phyloP scores from a whole-genome alignment of 257 asterid species.

The Solanum sparsipilum region DNA sequence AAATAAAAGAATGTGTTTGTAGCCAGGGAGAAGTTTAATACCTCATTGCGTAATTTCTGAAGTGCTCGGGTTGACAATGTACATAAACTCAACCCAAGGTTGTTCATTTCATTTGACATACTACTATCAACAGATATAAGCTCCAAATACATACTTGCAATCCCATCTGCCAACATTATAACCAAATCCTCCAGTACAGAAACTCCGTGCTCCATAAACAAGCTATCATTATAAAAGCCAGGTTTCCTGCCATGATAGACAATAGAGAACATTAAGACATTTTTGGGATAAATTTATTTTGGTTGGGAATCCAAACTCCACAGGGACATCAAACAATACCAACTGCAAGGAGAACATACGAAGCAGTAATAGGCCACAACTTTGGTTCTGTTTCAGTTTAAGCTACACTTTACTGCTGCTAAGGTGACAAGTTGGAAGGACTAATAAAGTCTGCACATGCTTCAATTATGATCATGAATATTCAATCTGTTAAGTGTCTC shows the following conservation, averaged over 20 bases:
- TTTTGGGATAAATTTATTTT: neutral
- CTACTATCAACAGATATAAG: conserved; percentile 91
- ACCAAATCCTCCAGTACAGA: conserved; percentile 76
- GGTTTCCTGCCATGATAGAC: conserved; percentile 36
- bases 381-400: neutral
- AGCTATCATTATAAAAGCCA: conserved; percentile 45
- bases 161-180: conserved; percentile 79
- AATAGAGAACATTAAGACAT: neutral
- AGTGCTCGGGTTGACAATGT: conserved; percentile 40
- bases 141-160: conserved; percentile 91
- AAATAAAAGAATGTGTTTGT: neutral
- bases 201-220: conserved; percentile 67
- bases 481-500: neutral
- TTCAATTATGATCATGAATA: neutral
- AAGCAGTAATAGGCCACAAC: neutral
- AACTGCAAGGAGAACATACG: neutral
- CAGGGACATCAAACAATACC: neutral
- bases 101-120: conserved; percentile 32
- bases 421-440: neutral
- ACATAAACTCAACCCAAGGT: conserved; percentile 31
- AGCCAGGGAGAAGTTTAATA: neutral
- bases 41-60: conserved; percentile 47
- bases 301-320: neutral
- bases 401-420: neutral
- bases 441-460: neutral